A percentile compares a stretch with the other conserved stretches of the same genome.
Conservation (phyloP, 371 early-diverging fungal genomes). For the Thermomucor indicae-seudaticae region DNA sequence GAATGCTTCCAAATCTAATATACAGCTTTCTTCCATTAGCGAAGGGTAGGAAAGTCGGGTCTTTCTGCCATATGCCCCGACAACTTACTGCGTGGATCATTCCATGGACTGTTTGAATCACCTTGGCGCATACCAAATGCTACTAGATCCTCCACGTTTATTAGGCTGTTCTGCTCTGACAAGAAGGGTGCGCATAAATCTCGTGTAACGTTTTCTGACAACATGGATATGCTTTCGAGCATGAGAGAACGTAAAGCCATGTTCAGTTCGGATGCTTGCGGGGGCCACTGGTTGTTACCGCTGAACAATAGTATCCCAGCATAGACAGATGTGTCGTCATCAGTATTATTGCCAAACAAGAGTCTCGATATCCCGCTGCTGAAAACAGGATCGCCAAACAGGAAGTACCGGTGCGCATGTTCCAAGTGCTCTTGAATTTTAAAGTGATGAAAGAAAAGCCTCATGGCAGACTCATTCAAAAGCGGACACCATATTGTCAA, state of each 20-base stretch:
- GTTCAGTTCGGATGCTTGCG: slow-evolving; percentile 33
- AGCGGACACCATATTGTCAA: slow-evolving; percentile 36
- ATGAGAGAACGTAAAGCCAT: slow-evolving; percentile 36
- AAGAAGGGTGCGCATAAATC: neutral
- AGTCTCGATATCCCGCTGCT: slow-evolving; percentile 22
- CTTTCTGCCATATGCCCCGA: neutral
- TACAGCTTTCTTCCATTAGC: neutral
- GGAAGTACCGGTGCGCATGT: slow-evolving; percentile 29
- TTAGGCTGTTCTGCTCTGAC: neutral
- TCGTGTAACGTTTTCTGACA: slow-evolving; percentile 1
- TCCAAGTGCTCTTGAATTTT: slow-evolving; percentile 38
- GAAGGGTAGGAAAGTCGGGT: neutral
- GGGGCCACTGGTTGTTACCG: slow-evolving; percentile 36
- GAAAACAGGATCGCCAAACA: slow-evolving; percentile 42
- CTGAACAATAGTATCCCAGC: slow-evolving; percentile 4
- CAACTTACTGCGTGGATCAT: slow-evolving; percentile 33
- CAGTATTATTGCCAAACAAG: slow-evolving; percentile 22
- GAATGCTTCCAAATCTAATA: slow-evolving; percentile 33
- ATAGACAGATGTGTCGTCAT: slow-evolving; percentile 1
- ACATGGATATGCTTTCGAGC: slow-evolving; percentile 22
- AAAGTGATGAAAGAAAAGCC: slow-evolving; percentile 40
- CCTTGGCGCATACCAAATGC: slow-evolving; percentile 35
- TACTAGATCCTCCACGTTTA: slow-evolving; percentile 31
- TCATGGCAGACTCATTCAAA: slow-evolving; percentile 44
- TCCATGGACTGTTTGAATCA: slow-evolving; percentile 18